These are phyloP conservation scores for Gliomastix tumulicola DNA, from an alignment of 2,329 filamentous ascomycete genomes.

Conservation along the genomic window DNA sequence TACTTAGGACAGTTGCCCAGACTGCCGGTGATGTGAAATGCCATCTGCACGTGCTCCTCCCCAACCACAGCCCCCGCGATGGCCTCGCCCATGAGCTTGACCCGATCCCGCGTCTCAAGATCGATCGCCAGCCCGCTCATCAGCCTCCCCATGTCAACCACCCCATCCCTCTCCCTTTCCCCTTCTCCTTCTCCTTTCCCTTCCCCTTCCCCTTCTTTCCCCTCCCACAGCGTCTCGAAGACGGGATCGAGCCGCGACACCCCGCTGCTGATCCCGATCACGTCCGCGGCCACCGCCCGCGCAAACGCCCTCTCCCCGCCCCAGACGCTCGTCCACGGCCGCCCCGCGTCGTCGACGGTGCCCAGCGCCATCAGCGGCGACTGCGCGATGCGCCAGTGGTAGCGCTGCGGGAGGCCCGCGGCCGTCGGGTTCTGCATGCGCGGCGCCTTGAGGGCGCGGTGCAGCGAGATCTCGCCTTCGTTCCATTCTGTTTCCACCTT, in stretches of 20 bases:
- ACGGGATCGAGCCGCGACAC: constrained; percentile 64
- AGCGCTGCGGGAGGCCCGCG: constrained; percentile 53
- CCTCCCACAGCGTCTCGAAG: constrained; percentile 52
- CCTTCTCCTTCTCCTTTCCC: constrained; percentile 34
- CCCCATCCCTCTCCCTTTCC: constrained; percentile 30
- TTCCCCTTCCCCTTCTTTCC: constrained; percentile 33
- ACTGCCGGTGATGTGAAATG: constrained; percentile 63
- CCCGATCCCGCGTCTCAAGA: constrained; percentile 46
- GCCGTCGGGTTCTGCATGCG: constrained; percentile 57
- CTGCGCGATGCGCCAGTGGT: constrained; percentile 50
- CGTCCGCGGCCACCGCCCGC: constrained; percentile 49
- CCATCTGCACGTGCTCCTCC: constrained; percentile 42
- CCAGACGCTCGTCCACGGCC: constrained; percentile 73
- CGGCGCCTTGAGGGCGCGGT: constrained; percentile 52
- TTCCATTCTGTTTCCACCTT: constrained; percentile 24
- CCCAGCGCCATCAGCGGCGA: constrained; percentile 69
- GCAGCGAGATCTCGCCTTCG: constrained; percentile 60
- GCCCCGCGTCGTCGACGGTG: constrained; percentile 55
- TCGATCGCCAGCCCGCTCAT: constrained; percentile 52
- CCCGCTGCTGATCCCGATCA: constrained; percentile 56
- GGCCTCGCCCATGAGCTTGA: constrained; percentile 69
- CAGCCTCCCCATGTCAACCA: constrained; percentile 27
- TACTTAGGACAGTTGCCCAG: constrained; percentile 87
- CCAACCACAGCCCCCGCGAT: constrained; percentile 50
- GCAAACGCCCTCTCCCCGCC: constrained; percentile 68